Percentiles rank a stretch among this genome's conserved stretches.
These are phyloP conservation scores for Scenedesmus sp. DNA, from an alignment of 163 green algal species.

Conservation along the genomic window DNA sequence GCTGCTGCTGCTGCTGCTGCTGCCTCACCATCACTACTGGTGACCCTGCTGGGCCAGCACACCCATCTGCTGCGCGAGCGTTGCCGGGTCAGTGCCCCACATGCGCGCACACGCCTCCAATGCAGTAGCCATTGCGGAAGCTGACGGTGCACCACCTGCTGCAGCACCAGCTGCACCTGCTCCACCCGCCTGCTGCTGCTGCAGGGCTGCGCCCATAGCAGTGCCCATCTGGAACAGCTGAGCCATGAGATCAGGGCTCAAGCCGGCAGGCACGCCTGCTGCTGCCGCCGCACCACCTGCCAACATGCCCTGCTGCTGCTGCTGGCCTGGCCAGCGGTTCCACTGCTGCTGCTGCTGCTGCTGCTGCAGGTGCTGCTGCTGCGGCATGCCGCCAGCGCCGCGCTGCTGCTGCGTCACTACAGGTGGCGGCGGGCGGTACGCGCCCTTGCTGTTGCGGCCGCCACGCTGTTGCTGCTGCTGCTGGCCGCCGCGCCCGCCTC, in stretches of 20 bases:
- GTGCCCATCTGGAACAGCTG: constrained; percentile 32
- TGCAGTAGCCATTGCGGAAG: neutral
- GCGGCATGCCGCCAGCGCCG: neutral
- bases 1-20: neutral
- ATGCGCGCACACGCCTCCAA: constrained; percentile 17
- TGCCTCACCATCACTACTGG: neutral
- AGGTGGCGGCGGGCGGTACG: neutral
- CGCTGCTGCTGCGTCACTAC: constrained; percentile 26
- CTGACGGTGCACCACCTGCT: neutral
- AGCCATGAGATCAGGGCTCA: constrained; percentile 2
- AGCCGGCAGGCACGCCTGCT: neutral
- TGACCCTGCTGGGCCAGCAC: constrained; percentile 12
- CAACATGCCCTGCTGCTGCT: constrained; percentile 18
- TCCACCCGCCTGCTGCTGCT: constrained; percentile 11
- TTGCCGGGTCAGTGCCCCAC: constrained; percentile 15
- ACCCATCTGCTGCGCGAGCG: constrained; percentile 35
- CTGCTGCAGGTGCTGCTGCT: neutral
- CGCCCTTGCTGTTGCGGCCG: neutral
- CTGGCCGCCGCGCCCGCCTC: neutral
- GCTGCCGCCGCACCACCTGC: neutral
- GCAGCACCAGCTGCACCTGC: constrained; percentile 4
- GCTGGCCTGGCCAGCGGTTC: neutral
- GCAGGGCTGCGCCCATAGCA: neutral
- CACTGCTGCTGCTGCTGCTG: constrained; percentile 21
- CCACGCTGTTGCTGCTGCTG: constrained; percentile 11